Conservation (phyloP, 441 rosid species). For the Populus hybrid region DNA sequence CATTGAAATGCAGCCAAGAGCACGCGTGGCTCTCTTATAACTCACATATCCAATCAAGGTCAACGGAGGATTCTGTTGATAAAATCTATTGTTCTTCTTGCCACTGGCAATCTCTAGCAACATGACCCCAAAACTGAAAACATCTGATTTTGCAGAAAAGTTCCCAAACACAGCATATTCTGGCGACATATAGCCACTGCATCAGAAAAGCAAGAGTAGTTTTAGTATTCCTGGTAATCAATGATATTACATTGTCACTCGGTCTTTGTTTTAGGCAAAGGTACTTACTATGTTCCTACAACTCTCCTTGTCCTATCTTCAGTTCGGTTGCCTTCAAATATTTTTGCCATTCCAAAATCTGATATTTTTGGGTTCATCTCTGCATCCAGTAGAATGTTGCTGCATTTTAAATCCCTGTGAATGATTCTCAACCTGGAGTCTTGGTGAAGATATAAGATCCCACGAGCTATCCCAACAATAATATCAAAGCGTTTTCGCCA, state of each 20-base stretch:
- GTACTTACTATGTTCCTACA: neutral
- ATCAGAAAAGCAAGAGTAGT: neutral
- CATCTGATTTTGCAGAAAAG: neutral
- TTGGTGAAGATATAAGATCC: no score
- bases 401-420: no score
- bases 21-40: no score
- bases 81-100: neutral
- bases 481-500: no score
- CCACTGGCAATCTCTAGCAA: neutral
- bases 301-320: neutral
- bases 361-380: neutral
- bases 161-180: neutral
- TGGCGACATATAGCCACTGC: neutral
- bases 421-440: no score
- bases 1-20: neutral
- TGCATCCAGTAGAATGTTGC: neutral
- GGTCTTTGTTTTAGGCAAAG: no score
- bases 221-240: neutral
- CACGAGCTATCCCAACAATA: no score
- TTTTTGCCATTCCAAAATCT: neutral
- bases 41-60: neutral
- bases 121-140: neutral
- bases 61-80: neutral
- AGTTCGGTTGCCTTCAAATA: neutral
- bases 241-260: no score